Evolutionary conservation across 495 filamentous ascomycete genomes (phyloP).

Genomic region (Tetracladium marchalianum): DNA sequence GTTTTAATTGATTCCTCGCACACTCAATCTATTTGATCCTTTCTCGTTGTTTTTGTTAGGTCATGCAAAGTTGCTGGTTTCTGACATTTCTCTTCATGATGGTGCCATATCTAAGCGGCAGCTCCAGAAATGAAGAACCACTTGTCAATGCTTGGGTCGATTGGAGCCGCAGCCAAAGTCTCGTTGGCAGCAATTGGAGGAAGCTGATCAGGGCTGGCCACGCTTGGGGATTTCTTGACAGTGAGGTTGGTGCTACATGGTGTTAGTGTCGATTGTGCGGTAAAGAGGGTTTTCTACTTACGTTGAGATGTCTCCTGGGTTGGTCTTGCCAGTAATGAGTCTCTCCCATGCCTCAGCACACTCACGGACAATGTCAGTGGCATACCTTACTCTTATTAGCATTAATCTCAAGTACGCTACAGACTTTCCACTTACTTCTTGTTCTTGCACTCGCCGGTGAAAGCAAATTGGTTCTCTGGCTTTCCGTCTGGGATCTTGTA

Average conservation of each 20-base stretch:
- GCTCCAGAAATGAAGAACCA: constrained; percentile 99
- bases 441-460: constrained; percentile 99
- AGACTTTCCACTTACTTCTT: constrained; percentile 54
- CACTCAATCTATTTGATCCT: too few relatives aligned
- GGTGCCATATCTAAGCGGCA: constrained; percentile 50
- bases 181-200: constrained; percentile 64
- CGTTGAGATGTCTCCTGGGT: constrained; percentile 68
- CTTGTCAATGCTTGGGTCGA: constrained; percentile 97
- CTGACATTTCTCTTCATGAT: too few relatives aligned
- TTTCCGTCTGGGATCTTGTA: constrained; percentile 99
- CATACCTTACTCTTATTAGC: constrained; percentile 53
- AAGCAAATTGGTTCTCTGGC: constrained; percentile 99
- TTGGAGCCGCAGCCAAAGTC: constrained; percentile 73
- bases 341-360: constrained; percentile 96
- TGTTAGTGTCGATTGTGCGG: constrained; percentile 23
- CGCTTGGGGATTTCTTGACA: constrained; percentile 57
- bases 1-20: too few relatives aligned
- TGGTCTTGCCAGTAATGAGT: constrained; percentile 78
- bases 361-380: constrained; percentile 87
- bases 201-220: constrained; percentile 52
- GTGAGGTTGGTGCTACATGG: constrained; percentile 62
- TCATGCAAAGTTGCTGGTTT: too few relatives aligned
- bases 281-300: constrained; percentile 37
- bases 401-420: neutral
- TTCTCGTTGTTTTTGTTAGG: too few relatives aligned